Evolutionary conservation across 2,329 filamentous ascomycete species (phyloP).

Genomic region (Dendrostoma leiphaemia): DNA sequence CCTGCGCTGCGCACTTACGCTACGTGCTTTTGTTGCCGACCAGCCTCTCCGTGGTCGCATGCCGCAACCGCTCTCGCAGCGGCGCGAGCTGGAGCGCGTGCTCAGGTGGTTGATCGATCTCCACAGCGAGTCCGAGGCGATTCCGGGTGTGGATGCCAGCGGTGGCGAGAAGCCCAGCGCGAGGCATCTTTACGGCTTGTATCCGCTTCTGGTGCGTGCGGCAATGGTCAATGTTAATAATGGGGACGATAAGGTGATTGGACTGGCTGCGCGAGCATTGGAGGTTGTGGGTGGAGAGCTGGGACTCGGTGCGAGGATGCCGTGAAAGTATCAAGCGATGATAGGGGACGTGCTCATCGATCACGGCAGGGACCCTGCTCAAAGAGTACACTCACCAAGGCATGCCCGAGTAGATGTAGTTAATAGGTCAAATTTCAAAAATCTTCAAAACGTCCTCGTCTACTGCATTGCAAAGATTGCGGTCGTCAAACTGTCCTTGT

Average conservation of each 20-base stretch:
- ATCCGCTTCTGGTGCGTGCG: constrained; percentile 71
- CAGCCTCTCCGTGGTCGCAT: constrained; percentile 85
- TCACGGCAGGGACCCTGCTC: too few species aligned
- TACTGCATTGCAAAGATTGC: too few species aligned
- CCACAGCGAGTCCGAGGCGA: constrained; percentile 66
- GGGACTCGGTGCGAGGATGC: constrained; percentile 28
- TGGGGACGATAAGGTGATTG: constrained; percentile 60
- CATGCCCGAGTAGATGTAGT: too few species aligned
- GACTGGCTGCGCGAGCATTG: constrained; percentile 57
- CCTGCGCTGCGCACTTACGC: constrained; percentile 72
- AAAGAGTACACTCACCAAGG: too few species aligned
- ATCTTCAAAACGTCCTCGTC: too few species aligned
- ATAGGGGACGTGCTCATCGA: neutral
- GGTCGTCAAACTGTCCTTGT: too few species aligned
- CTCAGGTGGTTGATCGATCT: constrained; percentile 66
- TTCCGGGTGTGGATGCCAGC: constrained; percentile 55
- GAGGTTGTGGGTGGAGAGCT: constrained; percentile 61
- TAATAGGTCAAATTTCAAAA: too few species aligned
- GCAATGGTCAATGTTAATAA: constrained; percentile 53
- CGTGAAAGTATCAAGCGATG: neutral
- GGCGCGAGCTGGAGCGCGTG: constrained; percentile 73
- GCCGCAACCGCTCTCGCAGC: constrained; percentile 81
- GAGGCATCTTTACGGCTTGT: constrained; percentile 78
- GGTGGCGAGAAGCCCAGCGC: constrained; percentile 49
- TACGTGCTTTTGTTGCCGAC: constrained; percentile 87